Evolutionary conservation across 1,139 yeast species (phyloP), one percentile per base, ranked within the genome.

Genomic region (Pichia norvegensis): DNA sequence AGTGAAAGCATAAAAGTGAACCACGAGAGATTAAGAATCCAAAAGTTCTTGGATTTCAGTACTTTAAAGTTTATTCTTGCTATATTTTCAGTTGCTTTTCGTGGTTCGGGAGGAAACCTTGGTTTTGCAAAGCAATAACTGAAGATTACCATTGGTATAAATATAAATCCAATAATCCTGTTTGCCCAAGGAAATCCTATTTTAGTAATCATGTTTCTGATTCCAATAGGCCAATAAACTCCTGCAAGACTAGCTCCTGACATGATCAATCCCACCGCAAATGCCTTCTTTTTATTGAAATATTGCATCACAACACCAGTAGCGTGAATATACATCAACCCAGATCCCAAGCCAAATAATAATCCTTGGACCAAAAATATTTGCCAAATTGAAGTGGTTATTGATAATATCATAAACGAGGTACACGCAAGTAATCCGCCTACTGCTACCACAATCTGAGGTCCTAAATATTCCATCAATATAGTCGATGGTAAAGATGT

Each of bases 221-320:
- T 60, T 4, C 65, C 67, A 47, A 71, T 64, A 1, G 78, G 76
- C 67, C 73, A 73, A 25, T 70, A 67, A 16, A 81, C 70, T 2
- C 87, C 87, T 1, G 86, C 88, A 7, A 73, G 62, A 9, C 84
- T 79, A 1, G 83, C 72, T 0, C 86, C 85, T 1, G 79, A 72
- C 0, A 81, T 71, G 0, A 77, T 74, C 1, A 81, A 52, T 4
- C 85, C 82, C 13, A 72, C 62, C 1, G 83, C 86, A 25, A 79
- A 60, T 0, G 80, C 77, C 48, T 84, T 68, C 49, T 66, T 71
- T 50, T 66, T 69, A 50, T 72, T 66, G 61, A 81, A 81, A 65
- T 75, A 81, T 51, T 76, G 82, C 14, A 74, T 72, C 13, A 72
- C 46, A 8, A 74, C 58, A 7, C 72, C 64, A 22, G 68, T 56